Percentiles rank a stretch among this genome's conserved stretches.
These are phyloP conservation scores for Saposhnikovia divaricata DNA, from an alignment of 129 eudicot genomes.

Conservation along the genomic window DNA sequence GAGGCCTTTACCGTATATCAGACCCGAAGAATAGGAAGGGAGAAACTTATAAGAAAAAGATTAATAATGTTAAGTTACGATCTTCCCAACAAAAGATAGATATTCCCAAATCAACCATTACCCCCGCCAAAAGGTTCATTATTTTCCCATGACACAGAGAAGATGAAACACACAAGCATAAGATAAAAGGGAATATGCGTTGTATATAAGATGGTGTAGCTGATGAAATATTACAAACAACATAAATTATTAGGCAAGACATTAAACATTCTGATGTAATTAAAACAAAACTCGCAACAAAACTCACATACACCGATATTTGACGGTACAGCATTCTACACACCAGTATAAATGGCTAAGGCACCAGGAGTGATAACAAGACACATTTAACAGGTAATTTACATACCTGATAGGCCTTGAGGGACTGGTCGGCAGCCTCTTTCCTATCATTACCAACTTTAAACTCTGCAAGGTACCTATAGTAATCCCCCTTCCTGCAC, in stretches of 20 bases:
- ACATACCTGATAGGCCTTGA: slow-evolving; percentile 50
- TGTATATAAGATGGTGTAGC: background rate
- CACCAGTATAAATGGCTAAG: background rate
- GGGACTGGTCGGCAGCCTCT: slow-evolving; percentile 50
- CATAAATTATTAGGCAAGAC: background rate
- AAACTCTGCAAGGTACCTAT: slow-evolving; percentile 57
- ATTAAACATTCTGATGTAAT: background rate
- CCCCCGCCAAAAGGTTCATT: background rate
- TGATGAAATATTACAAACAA: background rate
- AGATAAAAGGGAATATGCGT: background rate
- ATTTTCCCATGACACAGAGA: background rate
- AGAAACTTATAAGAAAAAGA: background rate
- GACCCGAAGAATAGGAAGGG: background rate
- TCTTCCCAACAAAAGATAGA: background rate
- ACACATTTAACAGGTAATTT: background rate
- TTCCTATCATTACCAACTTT: slow-evolving; percentile 44
- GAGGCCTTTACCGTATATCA: background rate
- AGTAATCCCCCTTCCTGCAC: slow-evolving; percentile 61
- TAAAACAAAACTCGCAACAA: background rate
- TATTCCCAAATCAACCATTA: background rate
- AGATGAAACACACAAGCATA: background rate
- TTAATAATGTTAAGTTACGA: background rate
- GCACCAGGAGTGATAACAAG: background rate
- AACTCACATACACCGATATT: background rate
- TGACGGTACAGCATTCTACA: background rate